These are phyloP conservation scores for Cyanidioschyzon merolae DNA, from an alignment of 23 red algal genomes.

Conservation along the genomic window DNA sequence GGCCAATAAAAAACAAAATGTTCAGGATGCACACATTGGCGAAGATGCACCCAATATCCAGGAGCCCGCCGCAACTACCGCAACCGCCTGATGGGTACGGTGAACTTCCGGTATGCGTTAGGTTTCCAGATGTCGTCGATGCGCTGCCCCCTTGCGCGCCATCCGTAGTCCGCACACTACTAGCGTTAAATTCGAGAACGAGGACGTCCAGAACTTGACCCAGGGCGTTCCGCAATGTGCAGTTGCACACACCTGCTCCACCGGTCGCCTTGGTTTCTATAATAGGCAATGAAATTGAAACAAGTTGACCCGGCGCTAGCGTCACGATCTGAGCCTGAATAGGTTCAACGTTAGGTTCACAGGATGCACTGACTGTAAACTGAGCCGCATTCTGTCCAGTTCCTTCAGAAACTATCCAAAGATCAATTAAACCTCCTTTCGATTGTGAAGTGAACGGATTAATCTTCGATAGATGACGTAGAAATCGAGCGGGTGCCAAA, in stretches of 20 bases:
- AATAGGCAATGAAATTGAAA: slow-evolving; percentile 14
- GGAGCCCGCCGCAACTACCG: slow-evolving; percentile 17
- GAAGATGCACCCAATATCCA: slow-evolving; percentile 30
- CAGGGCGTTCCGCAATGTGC: slow-evolving; percentile 19
- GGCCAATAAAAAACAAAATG: slow-evolving; percentile 9
- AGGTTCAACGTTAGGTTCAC: slow-evolving; percentile 20
- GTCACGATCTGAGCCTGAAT: slow-evolving; percentile 22
- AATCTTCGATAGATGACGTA: background rate
- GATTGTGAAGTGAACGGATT: slow-evolving; percentile 3
- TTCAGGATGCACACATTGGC: slow-evolving; percentile 24
- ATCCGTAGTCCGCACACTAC: background rate
- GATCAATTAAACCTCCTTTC: slow-evolving; percentile 10
- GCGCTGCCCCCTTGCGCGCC: slow-evolving; percentile 25
- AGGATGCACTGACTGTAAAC: slow-evolving; percentile 21
- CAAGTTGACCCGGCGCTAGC: slow-evolving; percentile 5
- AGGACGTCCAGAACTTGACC: slow-evolving; percentile 1
- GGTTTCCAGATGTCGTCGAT: slow-evolving; percentile 11
- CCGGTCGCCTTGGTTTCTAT: slow-evolving; percentile 10
- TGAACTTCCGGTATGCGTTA: background rate
- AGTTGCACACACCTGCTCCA: slow-evolving; percentile 9
- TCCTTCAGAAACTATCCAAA: slow-evolving; percentile 17
- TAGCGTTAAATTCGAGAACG: background rate
- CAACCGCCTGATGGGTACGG: background rate
- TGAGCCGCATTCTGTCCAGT: background rate
- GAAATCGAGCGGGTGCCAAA: slow-evolving; percentile 8